Percentiles rank a stretch among this genome's conserved stretches.
Evolutionary conservation across 2,329 filamentous ascomycete genomes (phyloP).

Genomic region (Alternaria hordeiaustralica): DNA sequence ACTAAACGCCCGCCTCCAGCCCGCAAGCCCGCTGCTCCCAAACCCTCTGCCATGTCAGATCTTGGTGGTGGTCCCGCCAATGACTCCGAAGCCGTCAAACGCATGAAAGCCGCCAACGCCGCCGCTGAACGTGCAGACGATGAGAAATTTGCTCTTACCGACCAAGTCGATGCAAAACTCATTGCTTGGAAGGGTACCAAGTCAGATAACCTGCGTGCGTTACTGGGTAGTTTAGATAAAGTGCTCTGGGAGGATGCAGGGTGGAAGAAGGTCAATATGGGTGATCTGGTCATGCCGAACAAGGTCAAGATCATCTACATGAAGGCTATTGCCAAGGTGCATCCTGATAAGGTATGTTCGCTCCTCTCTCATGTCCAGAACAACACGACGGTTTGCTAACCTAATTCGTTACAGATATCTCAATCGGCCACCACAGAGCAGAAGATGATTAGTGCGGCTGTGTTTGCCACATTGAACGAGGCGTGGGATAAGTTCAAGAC

Average conservation of each 20-base stretch:
- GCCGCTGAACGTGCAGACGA: slow-evolving; percentile 87
- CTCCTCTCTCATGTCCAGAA: neutral
- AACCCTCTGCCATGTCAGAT: slow-evolving; percentile 52
- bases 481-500: slow-evolving; percentile 73
- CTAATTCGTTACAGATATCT: slow-evolving; percentile 55
- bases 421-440: slow-evolving; percentile 71
- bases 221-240: slow-evolving; percentile 83
- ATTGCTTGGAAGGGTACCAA: slow-evolving; percentile 88
- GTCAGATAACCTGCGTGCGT: slow-evolving; percentile 85
- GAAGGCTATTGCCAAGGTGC: slow-evolving; percentile 98
- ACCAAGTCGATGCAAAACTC: slow-evolving; percentile 82
- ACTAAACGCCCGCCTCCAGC: slow-evolving; percentile 35
- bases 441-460: slow-evolving; percentile 69
- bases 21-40: slow-evolving; percentile 34
- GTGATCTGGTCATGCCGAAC: slow-evolving; percentile 88
- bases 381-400: slow-evolving; percentile 16
- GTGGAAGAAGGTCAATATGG: slow-evolving; percentile 96
- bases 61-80: slow-evolving; percentile 54
- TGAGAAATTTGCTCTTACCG: slow-evolving; percentile 87
- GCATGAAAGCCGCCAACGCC: slow-evolving; percentile 81
- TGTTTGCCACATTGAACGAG: slow-evolving; percentile 70
- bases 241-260: slow-evolving; percentile 91
- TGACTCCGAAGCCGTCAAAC: slow-evolving; percentile 76
- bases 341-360: slow-evolving; percentile 88
- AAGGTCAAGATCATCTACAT: slow-evolving; percentile 98